phyloP scores from a whole-genome alignment of 805 yeast genomes.

The Kodamaea kaohsiungensis region DNA sequence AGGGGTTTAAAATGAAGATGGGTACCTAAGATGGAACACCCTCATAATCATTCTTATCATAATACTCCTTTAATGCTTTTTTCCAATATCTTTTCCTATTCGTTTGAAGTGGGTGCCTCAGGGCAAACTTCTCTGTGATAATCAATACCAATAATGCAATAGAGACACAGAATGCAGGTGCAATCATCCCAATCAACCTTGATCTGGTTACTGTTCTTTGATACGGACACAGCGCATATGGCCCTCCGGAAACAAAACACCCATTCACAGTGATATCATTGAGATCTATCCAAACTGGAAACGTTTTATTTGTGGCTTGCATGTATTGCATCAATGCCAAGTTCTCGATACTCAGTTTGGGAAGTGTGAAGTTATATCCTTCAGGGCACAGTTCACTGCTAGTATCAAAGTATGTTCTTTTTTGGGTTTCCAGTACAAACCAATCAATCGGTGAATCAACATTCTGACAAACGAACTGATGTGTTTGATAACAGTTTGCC shows the following conservation, averaged over 20 bases:
- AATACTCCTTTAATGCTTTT: constrained; percentile 56
- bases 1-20: neutral
- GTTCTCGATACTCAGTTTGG: constrained; percentile 39
- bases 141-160: constrained; percentile 52
- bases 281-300: constrained; percentile 73
- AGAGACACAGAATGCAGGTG: constrained; percentile 66
- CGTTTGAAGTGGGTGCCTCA: constrained; percentile 67
- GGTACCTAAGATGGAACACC: constrained; percentile 73
- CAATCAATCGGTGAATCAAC: constrained; percentile 22
- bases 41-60: constrained; percentile 67
- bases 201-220: constrained; percentile 52
- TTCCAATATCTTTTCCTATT: constrained; percentile 65
- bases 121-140: constrained; percentile 51
- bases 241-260: constrained; percentile 89
- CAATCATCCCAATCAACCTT: constrained; percentile 61
- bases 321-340: constrained; percentile 31
- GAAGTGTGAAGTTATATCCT: constrained; percentile 33
- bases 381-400: constrained; percentile 32
- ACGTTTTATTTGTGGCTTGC: constrained; percentile 20
- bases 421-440: neutral
- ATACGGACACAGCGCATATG: constrained; percentile 78
- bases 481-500: constrained; percentile 60
- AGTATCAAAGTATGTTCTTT: constrained; percentile 47
- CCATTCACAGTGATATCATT: constrained; percentile 71
- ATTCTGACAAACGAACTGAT: constrained; percentile 58